Conservation (phyloP, 2,329 filamentous ascomycete species). For the Colletotrichum caudatum region DNA sequence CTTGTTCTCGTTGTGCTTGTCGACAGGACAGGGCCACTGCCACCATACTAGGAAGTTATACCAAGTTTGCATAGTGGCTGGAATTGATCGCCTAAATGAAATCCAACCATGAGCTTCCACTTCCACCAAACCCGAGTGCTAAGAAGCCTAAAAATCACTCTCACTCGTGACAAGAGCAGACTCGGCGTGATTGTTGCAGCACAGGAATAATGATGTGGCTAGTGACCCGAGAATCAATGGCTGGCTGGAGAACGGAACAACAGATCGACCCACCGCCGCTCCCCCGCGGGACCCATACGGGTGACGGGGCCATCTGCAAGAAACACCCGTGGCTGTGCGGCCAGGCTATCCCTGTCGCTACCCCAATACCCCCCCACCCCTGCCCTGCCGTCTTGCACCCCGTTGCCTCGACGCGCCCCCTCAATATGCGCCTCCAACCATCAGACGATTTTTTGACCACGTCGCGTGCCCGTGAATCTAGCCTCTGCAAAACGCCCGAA, state of each 20-base stretch:
- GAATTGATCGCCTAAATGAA: background rate
- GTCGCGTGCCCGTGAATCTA: constrained; percentile 15
- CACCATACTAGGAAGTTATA: background rate
- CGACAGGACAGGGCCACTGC: background rate
- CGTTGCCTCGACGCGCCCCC: constrained; percentile 15
- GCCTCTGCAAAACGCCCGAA: constrained; percentile 8
- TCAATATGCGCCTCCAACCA: constrained; percentile 32
- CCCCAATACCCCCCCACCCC: constrained; percentile 9
- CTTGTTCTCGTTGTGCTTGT: background rate
- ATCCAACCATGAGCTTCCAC: background rate
- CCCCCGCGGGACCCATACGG: constrained; percentile 36
- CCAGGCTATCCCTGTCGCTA: constrained; percentile 31
- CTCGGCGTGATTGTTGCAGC: background rate
- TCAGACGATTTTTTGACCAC: constrained; percentile 31
- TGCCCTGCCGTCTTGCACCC: constrained; percentile 18
- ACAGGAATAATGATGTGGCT: background rate
- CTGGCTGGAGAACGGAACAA: constrained; percentile 26
- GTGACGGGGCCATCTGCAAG: constrained; percentile 28
- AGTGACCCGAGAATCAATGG: background rate
- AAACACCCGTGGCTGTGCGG: constrained; percentile 39
- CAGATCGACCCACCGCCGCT: constrained; percentile 30
- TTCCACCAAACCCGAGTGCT: background rate
- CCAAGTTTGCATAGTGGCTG: background rate
- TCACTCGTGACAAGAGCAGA: background rate
- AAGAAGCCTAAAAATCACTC: background rate